Percentiles rank a stretch among this genome's conserved stretches.
These are phyloP conservation scores for Pseudogymnoascus sp. DNA, from an alignment of 2,329 filamentous ascomycete genomes.

Conservation along the genomic window DNA sequence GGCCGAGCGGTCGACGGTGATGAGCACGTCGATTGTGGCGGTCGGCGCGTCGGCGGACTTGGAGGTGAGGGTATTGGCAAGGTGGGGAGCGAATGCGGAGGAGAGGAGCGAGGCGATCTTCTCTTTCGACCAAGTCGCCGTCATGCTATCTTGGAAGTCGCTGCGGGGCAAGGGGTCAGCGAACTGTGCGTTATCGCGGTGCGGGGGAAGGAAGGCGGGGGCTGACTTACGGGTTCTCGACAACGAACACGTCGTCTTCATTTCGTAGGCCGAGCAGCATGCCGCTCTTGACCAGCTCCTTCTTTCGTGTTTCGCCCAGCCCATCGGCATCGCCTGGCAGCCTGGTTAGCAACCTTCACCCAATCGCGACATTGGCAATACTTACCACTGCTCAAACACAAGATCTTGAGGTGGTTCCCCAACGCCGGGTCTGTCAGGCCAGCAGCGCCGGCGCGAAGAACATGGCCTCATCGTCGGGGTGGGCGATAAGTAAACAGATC, in stretches of 20 bases:
- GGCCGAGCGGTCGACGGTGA: constrained; percentile 83
- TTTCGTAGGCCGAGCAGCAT: constrained; percentile 66
- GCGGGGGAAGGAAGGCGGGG: constrained; percentile 12
- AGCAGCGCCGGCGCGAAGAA: constrained; percentile 91
- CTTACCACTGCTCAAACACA: constrained; percentile 81
- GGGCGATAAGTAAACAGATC: constrained; percentile 87
- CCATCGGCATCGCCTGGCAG: constrained; percentile 72
- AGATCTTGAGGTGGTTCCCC: constrained; percentile 87
- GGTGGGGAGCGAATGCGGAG: constrained; percentile 65
- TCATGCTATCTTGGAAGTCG: constrained; percentile 88
- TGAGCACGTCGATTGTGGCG: constrained; percentile 50
- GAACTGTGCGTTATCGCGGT: constrained; percentile 7
- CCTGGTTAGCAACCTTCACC: constrained; percentile 16
- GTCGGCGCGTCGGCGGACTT: constrained; percentile 33
- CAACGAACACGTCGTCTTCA: constrained; percentile 75
- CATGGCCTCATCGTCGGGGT: constrained; percentile 99
- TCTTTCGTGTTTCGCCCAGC: constrained; percentile 73
- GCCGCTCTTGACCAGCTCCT: constrained; percentile 77
- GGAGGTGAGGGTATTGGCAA: constrained; percentile 32
- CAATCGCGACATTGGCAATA: constrained; percentile 14
- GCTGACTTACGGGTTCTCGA: constrained; percentile 62
- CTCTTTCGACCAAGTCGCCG: constrained; percentile 63
- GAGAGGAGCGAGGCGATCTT: constrained; percentile 66
- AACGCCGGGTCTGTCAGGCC: constrained; percentile 71
- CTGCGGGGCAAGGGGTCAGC: constrained; percentile 25